phyloP scores from a whole-genome alignment of 2,329 filamentous ascomycete species.

The Stagonosporopsis cucurbitacearum region DNA sequence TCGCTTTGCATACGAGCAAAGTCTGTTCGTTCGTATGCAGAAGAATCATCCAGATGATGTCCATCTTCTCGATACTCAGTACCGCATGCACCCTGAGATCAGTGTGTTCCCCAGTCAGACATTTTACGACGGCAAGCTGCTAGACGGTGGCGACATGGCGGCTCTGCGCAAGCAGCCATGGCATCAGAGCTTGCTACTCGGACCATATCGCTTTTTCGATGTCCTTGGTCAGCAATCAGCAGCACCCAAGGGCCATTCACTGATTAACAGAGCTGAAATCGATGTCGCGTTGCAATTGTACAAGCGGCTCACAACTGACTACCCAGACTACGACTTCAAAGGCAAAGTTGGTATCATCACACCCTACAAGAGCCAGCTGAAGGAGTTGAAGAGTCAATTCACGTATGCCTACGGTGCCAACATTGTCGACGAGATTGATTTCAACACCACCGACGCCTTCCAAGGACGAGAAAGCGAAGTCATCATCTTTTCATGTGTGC shows the following conservation, averaged over 20 bases:
- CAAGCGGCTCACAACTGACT: conserved; percentile 77
- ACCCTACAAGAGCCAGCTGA: conserved; percentile 93
- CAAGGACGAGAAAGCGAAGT: conserved; percentile 96
- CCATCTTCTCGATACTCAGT: conserved; percentile 95
- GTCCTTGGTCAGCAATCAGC: conserved; percentile 85
- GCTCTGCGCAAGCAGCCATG: conserved; percentile 78
- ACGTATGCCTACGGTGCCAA: conserved; percentile 71
- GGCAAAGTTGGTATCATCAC: conserved; percentile 97
- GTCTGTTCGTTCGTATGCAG: conserved; percentile 98
- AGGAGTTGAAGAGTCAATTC: conserved; percentile 79
- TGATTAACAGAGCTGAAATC: conserved; percentile 87
- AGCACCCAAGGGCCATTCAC: conserved; percentile 83
- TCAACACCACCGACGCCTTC: conserved; percentile 98
- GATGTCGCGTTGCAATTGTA: conserved; percentile 87
- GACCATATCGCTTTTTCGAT: conserved; percentile 96
- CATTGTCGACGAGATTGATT: conserved; percentile 84
- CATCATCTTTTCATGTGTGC: conserved; percentile 98
- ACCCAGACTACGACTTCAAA: conserved; percentile 69
- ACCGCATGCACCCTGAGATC: conserved; percentile 99
- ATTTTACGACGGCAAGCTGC: conserved; percentile 88
- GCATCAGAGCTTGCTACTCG: conserved; percentile 82
- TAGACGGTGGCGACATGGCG: conserved; percentile 86
- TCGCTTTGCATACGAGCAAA: conserved; percentile 94
- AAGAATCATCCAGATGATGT: conserved; percentile 86
- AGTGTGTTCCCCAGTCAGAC: conserved; percentile 86